Conservation (phyloP, 345 rosid genomes). For the Clausena lansium region DNA sequence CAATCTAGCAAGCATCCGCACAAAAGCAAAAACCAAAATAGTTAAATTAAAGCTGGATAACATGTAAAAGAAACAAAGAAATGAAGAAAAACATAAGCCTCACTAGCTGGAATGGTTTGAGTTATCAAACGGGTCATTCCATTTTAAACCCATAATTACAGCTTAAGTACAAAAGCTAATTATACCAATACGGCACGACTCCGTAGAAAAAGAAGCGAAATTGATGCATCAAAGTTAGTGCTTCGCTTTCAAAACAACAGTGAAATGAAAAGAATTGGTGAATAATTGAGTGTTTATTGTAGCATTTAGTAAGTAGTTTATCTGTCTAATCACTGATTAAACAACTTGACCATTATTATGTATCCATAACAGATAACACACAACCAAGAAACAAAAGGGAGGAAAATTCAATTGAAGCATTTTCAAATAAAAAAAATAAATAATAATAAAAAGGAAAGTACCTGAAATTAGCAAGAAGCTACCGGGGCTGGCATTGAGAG, state of each 20-base stretch:
- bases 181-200: neutral
- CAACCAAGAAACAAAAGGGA: neutral
- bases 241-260: constrained; percentile 1
- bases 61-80: neutral
- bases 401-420: neutral
- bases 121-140: neutral
- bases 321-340: neutral
- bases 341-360: neutral
- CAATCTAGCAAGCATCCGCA: neutral
- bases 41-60: neutral
- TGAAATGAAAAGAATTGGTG: neutral
- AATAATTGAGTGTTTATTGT: neutral
- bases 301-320: neutral
- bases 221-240: neutral
- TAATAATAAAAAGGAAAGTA: neutral
- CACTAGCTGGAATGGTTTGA: neutral
- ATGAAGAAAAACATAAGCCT: neutral
- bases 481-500: neutral
- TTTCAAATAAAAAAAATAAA: neutral
- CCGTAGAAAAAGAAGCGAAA: neutral
- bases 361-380: neutral
- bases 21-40: neutral
- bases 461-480: neutral
- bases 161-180: neutral
- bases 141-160: neutral